Base-by-base conservation (phyloP, 2,329 filamentous ascomycete species). In the Thielaviopsis musarum region DNA sequence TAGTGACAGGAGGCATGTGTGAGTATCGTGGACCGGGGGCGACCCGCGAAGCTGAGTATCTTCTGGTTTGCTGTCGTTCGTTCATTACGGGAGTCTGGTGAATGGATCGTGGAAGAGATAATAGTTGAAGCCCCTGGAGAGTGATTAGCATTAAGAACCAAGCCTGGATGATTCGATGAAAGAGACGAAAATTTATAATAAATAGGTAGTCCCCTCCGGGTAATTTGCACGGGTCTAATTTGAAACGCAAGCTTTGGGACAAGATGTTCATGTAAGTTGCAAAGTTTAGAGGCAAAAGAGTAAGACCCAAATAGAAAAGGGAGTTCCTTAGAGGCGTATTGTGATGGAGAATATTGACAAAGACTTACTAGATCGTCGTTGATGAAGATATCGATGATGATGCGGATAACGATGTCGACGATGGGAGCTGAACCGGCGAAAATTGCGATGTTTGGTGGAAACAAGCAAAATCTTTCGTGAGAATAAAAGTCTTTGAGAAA, bases 1-100 rank as follows among this genome's bases (percentile, higher is more conserved):
- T 58, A 51, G 52, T 52, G 15, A 49, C 60, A 2, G 57, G 54
- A 10, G 60, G 60, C 4, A 62, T 51, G 30, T 53, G 51, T 12
- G 60, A 57, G 49, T 59, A 62, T 21, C 60, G 51, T 6, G 54
- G 45, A n/a, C 45, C 45, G 7, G 17, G n/a, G 2, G n/a, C 10
- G 45, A n/a, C n/a, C 17, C 45, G 45, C 45, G 45, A 21, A 10
- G 45, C n/a, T 10, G n/a, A n/a, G 45, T 49, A 49, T 49, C 45
- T 49, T 49, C 15, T n/a, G 2, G 45, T n/a, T 9, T 49, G 45
- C n/a, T 10, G n/a, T 49, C 45, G 21, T 49, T 49, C 45, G 17
- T 17, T 49, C 45, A 49, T 49, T 10, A 2, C n/a, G n/a, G n/a
- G 5, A 19, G 24, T 10, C 3, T 21, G 10, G 45, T 49, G 21